Conservation (phyloP, 345 rosid genomes). For the Cardamine occulta region DNA sequence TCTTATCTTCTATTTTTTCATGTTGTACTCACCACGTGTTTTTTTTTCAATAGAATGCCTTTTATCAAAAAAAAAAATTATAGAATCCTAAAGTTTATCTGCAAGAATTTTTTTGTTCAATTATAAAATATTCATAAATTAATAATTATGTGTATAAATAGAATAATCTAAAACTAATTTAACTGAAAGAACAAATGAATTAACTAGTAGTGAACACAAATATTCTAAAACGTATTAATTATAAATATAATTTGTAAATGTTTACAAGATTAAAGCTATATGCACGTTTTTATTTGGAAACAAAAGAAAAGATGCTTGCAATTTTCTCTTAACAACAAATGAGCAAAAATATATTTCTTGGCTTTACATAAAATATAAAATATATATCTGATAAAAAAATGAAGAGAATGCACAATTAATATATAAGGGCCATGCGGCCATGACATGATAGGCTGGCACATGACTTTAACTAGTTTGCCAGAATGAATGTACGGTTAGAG, state of each 20-base stretch:
- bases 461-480: conserved; percentile 37
- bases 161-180: background rate
- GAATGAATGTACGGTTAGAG: conserved; percentile 44
- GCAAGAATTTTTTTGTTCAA: background rate
- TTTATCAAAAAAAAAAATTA: too few species aligned
- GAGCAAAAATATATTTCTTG: background rate
- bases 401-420: background rate
- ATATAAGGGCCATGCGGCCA: background rate
- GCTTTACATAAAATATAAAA: background rate
- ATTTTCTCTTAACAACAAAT: background rate
- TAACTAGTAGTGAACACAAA: background rate
- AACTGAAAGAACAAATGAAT: background rate
- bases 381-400: background rate
- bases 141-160: background rate
- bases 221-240: too few species aligned
- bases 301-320: too few species aligned
- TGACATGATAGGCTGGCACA: conserved; percentile 35
- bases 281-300: background rate
- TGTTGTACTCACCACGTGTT: too few species aligned
- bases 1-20: too few species aligned
- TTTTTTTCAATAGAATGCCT: too few species aligned
- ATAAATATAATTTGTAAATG: background rate
- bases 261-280: background rate
- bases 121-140: background rate
- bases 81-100: background rate